Evolutionary conservation across 116 monocot genomes (phyloP).

Genomic region (Cymodocea nodosa): DNA sequence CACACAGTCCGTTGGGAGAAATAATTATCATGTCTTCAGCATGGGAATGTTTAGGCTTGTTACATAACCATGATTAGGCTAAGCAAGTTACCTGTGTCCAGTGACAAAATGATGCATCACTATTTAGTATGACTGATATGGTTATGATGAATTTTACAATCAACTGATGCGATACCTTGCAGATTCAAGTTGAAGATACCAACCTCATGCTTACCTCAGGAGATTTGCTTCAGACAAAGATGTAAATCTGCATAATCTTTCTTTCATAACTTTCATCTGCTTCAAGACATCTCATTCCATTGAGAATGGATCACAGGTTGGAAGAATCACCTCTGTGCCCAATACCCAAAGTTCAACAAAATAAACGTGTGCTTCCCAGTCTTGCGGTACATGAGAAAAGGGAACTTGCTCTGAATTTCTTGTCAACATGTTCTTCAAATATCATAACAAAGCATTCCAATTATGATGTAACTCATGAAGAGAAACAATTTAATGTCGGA

Average conservation of each 20-base stretch:
- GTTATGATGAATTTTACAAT: too few relatives aligned
- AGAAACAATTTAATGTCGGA: background rate
- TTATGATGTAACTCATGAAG: background rate
- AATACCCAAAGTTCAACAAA: background rate
- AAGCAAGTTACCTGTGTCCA: too few relatives aligned
- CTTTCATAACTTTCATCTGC: background rate
- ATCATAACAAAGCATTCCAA: background rate
- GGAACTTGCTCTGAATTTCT: background rate
- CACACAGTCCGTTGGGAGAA: too few relatives aligned
- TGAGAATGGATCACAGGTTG: background rate
- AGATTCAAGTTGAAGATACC: too few relatives aligned
- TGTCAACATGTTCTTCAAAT: background rate
- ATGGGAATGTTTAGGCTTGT: too few relatives aligned
- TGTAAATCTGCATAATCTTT: background rate
- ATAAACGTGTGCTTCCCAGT: background rate
- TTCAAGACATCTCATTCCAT: background rate
- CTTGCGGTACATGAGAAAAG: background rate
- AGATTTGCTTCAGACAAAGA: background rate
- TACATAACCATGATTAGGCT: too few relatives aligned
- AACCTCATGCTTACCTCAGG: background rate
- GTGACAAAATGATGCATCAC: too few relatives aligned
- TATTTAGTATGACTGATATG: too few relatives aligned
- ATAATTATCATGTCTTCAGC: too few relatives aligned
- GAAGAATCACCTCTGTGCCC: background rate
- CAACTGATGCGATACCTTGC: too few relatives aligned